Evolutionary conservation across 306 rosid species (phyloP), one percentile per base, ranked within the genome.

Genomic region (Cajanus cajan): DNA sequence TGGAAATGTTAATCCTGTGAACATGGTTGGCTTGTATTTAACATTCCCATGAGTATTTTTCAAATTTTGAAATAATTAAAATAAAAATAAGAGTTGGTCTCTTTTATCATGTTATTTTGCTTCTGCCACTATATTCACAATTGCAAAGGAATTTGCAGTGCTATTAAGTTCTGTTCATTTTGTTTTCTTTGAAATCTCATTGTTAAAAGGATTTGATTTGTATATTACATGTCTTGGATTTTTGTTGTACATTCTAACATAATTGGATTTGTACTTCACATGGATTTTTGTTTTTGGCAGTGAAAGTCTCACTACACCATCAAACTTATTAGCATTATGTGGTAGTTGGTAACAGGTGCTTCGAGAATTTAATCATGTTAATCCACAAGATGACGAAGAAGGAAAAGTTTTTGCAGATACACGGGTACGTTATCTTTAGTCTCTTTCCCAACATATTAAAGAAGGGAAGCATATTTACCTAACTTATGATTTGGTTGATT

Each of bases 341-440:
- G 80, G 63, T 88, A 69, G 66, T 76, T 84, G 78, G 41, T 59
- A 50, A 21, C 90, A 96, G 98, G 94, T 96, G 76, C 96, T 96
- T 82, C 85, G 99, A 59, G 99, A 96, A 84, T 96, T 96, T 86
- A 91, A 93, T 91, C 99, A 95, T 82, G 97, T 95, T 43, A 91
- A 95, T 89, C 99, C 99, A 78, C 99, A 91, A 80, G 99, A 91
- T 79, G 99, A 95, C 1, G 98, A 93, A 5, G 96, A 95, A 87
- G 99, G 97, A 71, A 95, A 91, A 82, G 52, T 87, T 59, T 95
- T 91, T 87, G 36, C 72, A 47, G 85, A 93, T 87, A 88, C 99
- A 4, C 92, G 97, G 79, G 99, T 95, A 81, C 68, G 90, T 78
- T n/a, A 39, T 74, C 69, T 74, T 43, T n/a, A n/a, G 36, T 31